Conservation (phyloP, 2,329 filamentous ascomycete genomes). For the Fusarium camptoceras region DNA sequence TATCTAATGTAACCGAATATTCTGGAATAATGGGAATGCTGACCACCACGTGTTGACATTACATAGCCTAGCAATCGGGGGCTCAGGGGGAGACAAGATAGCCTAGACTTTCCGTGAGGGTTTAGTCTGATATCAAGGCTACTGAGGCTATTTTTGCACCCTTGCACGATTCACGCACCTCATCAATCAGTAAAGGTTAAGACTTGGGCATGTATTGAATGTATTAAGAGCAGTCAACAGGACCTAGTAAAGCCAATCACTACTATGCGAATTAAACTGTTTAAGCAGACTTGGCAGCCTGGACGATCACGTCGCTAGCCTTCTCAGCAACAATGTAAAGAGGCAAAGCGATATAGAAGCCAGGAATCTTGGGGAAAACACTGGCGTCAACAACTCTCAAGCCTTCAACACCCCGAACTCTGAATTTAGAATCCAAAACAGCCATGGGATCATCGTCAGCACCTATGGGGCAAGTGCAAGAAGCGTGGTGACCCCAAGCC, state of each 20-base stretch:
- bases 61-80: no score
- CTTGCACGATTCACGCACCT: no score
- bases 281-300: conserved; percentile 21
- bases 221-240: not conserved
- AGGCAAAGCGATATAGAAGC: conserved; percentile 36
- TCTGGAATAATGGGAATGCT: not conserved
- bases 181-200: no score
- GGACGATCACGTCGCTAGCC: conserved; percentile 56
- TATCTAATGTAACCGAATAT: not conserved
- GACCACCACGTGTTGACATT: not conserved
- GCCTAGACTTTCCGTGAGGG: no score
- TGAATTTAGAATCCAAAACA: conserved; percentile 64
- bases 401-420: conserved; percentile 65
- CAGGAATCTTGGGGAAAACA: conserved; percentile 56
- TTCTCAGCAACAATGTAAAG: conserved; percentile 66
- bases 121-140: no score
- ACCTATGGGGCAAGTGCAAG: conserved; percentile 49
- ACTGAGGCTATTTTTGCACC: no score
- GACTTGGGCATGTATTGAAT: no score
- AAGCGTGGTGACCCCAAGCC: conserved; percentile 52
- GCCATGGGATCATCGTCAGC: conserved; percentile 50
- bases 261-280: not conserved
- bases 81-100: no score
- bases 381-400: conserved; percentile 72
- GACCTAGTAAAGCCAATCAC: no score